Conservation (phyloP, 768 basidiomycete genomes). For the Suillus brevipes region DNA sequence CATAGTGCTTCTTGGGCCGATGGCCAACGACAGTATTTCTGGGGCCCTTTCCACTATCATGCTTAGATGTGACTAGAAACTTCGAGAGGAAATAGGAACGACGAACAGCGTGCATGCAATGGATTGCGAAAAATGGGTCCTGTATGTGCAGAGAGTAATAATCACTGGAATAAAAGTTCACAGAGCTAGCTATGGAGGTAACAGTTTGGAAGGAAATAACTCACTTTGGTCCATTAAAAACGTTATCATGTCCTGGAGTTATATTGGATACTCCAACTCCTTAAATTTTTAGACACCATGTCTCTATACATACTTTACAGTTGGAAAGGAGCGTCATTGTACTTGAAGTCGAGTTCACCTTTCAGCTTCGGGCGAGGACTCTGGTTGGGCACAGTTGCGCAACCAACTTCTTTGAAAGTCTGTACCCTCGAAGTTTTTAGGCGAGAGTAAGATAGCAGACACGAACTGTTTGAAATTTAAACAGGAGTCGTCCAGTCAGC, state of each 20-base stretch:
- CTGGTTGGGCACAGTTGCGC: slow-evolving; percentile 63
- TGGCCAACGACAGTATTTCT: slow-evolving; percentile 83
- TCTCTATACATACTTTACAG: slow-evolving; percentile 40
- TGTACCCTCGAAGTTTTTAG: slow-evolving; percentile 52
- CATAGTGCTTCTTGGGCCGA: slow-evolving; percentile 62
- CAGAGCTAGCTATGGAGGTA: background rate
- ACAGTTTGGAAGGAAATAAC: slow-evolving; percentile 26
- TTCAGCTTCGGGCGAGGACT: slow-evolving; percentile 78
- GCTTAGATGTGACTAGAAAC: slow-evolving; percentile 88
- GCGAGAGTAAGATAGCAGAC: slow-evolving; percentile 24
- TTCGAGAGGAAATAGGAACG: slow-evolving; percentile 74
- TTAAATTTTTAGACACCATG: slow-evolving; percentile 19
- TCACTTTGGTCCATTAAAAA: slow-evolving; percentile 97
- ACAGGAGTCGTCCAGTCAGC: slow-evolving; percentile 1
- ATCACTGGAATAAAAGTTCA: slow-evolving; percentile 56
- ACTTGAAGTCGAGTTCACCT: slow-evolving; percentile 98
- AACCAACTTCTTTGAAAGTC: slow-evolving; percentile 52
- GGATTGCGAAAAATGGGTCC: slow-evolving; percentile 75
- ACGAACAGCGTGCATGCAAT: slow-evolving; percentile 98
- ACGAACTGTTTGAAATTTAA: slow-evolving; percentile 8
- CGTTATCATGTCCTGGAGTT: slow-evolving; percentile 94
- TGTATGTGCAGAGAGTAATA: slow-evolving; percentile 66
- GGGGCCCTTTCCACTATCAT: slow-evolving; percentile 48
- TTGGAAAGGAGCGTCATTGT: slow-evolving; percentile 91
- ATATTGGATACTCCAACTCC: slow-evolving; percentile 55